phyloP scores from a whole-genome alignment of 2,329 filamentous ascomycete genomes.

The Paecilomyces formosus region DNA sequence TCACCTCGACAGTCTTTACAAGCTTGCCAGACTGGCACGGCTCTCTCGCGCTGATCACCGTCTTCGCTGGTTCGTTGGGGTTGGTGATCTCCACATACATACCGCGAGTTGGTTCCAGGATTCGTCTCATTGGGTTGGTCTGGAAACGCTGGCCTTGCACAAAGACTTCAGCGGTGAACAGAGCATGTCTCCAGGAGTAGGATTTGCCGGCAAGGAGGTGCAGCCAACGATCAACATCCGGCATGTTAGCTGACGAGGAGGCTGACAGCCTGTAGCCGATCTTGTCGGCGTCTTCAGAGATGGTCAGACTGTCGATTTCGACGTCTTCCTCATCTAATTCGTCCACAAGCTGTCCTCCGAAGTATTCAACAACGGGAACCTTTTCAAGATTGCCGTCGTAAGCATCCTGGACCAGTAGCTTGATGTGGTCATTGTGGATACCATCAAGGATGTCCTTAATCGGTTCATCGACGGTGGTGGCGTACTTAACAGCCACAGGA shows the following conservation, averaged over 20 bases:
- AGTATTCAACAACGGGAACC: constrained; percentile 87
- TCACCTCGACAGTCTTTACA: constrained; percentile 80
- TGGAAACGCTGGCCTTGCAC: constrained; percentile 96
- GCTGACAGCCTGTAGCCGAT: constrained; percentile 76
- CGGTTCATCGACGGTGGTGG: constrained; percentile 82
- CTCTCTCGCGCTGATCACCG: constrained; percentile 79
- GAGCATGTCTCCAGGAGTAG: constrained; percentile 89
- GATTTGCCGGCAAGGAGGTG: constrained; percentile 75
- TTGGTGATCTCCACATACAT: constrained; percentile 82
- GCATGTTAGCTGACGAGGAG: constrained; percentile 65
- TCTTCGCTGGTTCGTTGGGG: constrained; percentile 76
- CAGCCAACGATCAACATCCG: constrained; percentile 76
- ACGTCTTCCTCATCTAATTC: constrained; percentile 58
- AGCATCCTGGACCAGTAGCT: constrained; percentile 67
- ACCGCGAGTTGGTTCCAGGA: constrained; percentile 78
- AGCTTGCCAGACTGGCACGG: constrained; percentile 80
- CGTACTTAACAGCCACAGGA: constrained; percentile 85
- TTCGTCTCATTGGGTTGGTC: constrained; percentile 88
- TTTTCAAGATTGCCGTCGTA: constrained; percentile 66
- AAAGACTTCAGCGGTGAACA: constrained; percentile 88
- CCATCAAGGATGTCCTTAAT: constrained; percentile 90
- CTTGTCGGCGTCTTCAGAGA: constrained; percentile 72
- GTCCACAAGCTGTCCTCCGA: constrained; percentile 73
- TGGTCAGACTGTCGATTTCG: constrained; percentile 78
- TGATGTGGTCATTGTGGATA: constrained; percentile 83